phyloP scores from a whole-genome alignment of 1,284 basidiomycete genomes.

The Rhodotorula sp. region DNA sequence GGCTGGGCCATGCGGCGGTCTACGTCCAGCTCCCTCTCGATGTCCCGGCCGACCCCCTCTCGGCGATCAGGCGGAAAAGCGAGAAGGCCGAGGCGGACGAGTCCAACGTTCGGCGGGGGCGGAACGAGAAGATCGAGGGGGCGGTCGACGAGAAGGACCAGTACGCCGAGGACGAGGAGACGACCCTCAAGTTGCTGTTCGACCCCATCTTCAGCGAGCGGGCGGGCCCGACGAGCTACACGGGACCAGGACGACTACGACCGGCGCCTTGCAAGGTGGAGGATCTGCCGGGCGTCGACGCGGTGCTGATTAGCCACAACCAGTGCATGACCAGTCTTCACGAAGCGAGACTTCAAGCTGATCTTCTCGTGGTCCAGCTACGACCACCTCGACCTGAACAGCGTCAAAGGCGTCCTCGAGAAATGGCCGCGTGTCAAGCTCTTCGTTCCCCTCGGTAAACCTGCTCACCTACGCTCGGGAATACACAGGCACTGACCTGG shows the following conservation, averaged over 20 bases:
- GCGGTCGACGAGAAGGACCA: constrained; percentile 1
- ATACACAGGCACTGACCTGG: not conserved
- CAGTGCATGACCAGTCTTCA: constrained; percentile 40
- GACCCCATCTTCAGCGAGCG: constrained; percentile 46
- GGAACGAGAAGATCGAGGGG: not conserved
- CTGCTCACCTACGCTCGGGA: no score
- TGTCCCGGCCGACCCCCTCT: constrained; percentile 1
- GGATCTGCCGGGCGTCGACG: constrained; percentile 43
- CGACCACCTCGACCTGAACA: constrained; percentile 44
- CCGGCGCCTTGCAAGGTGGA: constrained; percentile 40
- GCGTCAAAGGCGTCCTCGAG: constrained; percentile 34
- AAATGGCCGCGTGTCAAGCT: constrained; percentile 38
- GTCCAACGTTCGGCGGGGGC: not conserved
- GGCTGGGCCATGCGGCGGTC: constrained; percentile 43
- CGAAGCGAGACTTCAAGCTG: not conserved
- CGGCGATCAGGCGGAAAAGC: not conserved
- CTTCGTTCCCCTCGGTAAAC: constrained; percentile 45
- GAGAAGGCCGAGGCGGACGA: not conserved
- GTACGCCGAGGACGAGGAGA: not conserved
- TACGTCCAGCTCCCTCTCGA: constrained; percentile 35
- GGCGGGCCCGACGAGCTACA: constrained; percentile 43
- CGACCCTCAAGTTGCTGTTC: constrained; percentile 40
- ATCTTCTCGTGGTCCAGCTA: constrained; percentile 35
- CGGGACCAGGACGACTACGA: constrained; percentile 40
- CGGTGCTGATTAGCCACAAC: constrained; percentile 45